Conservation (phyloP, 139 green algal species). For the Coccomyxa sp. region DNA sequence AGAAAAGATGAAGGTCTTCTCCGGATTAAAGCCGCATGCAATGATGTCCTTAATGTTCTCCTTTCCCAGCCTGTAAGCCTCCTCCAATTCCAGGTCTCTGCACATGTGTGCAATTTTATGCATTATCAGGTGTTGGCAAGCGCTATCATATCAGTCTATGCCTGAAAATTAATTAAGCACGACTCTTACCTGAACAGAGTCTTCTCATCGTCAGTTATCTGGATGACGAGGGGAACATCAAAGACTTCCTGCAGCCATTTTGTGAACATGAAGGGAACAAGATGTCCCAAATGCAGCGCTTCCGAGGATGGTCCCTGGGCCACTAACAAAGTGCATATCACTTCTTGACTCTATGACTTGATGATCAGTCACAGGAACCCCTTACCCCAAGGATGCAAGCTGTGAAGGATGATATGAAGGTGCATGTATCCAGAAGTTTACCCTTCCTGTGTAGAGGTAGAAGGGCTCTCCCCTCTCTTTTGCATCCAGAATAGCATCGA, state of each 20-base stretch:
- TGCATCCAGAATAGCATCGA: slow-evolving; percentile 83
- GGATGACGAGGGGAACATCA: slow-evolving; percentile 95
- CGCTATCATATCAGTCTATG: not conserved
- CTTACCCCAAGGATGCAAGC: too few relatives aligned
- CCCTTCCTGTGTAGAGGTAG: slow-evolving; percentile 94
- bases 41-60: slow-evolving; percentile 99
- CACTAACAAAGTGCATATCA: too few relatives aligned
- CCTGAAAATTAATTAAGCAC: not conserved
- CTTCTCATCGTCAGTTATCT: slow-evolving; percentile 98
- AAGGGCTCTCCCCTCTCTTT: slow-evolving; percentile 92
- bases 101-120: not conserved
- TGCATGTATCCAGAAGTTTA: slow-evolving; percentile 17
- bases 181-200: slow-evolving; percentile 68
- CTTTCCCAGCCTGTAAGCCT: slow-evolving; percentile 70
- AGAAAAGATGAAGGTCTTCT: slow-evolving; percentile 96
- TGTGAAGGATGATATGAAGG: too few relatives aligned
- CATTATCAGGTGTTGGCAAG: not conserved
- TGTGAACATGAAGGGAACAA: slow-evolving; percentile 97
- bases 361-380: too few relatives aligned
- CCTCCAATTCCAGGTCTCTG: slow-evolving; percentile 67
- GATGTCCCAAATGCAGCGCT: slow-evolving; percentile 93
- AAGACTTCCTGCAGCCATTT: slow-evolving; percentile 93
- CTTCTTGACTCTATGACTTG: too few relatives aligned
- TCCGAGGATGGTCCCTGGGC: slow-evolving; percentile 79
- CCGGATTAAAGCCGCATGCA: slow-evolving; percentile 93